A percentile compares a stretch with the other conserved stretches of the same genome.
These are phyloP conservation scores for Elsinoe perseae DNA, from an alignment of 2,329 filamentous ascomycete genomes.

Conservation along the genomic window DNA sequence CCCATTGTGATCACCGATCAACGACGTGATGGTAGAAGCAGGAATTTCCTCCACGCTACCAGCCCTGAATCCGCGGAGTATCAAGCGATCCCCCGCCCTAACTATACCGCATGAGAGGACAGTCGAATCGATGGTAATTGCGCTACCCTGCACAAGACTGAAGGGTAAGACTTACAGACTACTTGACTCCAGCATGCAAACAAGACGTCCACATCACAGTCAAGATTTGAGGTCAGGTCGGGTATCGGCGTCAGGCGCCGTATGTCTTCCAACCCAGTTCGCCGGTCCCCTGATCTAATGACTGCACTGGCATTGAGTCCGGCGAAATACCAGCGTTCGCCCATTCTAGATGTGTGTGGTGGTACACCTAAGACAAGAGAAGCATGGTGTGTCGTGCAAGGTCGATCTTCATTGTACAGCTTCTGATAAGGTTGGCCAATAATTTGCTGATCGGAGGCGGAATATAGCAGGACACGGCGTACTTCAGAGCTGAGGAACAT, in stretches of 20 bases:
- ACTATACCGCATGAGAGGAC: slow-evolving; percentile 11
- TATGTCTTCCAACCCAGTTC: not conserved
- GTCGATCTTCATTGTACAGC: not conserved
- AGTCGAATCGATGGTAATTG: slow-evolving; percentile 20
- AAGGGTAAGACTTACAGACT: slow-evolving; percentile 18
- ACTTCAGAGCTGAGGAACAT: slow-evolving; percentile 9
- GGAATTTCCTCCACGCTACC: slow-evolving; percentile 15
- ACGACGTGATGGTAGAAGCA: not conserved
- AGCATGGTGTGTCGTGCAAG: not conserved
- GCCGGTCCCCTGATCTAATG: not conserved
- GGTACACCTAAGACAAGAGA: not conserved
- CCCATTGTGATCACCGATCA: slow-evolving; percentile 29
- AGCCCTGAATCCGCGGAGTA: slow-evolving; percentile 15
- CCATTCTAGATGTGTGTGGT: not conserved
- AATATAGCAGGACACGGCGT: not conserved
- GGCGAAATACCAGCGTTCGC: slow-evolving; percentile 11
- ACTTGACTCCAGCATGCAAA: slow-evolving; percentile 30
- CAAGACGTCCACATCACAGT: slow-evolving; percentile 19
- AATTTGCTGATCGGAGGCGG: not conserved
- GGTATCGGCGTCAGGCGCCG: slow-evolving; percentile 10
- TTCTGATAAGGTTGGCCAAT: slow-evolving; percentile 1
- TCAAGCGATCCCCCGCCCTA: not conserved
- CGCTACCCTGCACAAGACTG: not conserved
- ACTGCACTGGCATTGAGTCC: slow-evolving; percentile 12
- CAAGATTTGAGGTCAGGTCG: not conserved